Evolutionary conservation across 306 rosid genomes (phyloP).

Genomic region (Corylus heterophylla): DNA sequence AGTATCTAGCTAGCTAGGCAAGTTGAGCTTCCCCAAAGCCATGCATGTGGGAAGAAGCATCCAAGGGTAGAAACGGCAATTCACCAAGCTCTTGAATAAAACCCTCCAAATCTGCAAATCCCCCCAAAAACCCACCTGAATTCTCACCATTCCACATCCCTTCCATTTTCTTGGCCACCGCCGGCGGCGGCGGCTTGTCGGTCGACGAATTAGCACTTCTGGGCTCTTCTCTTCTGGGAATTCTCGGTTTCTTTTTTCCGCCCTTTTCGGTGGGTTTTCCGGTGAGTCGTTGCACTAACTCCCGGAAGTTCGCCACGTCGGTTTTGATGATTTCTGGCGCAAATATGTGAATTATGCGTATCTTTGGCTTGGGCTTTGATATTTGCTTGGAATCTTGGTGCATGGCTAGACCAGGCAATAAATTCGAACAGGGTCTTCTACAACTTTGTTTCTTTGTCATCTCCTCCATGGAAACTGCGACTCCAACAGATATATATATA

Average conservation of each 20-base stretch:
- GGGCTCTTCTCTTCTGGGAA: conserved; percentile 21
- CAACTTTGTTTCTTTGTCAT: conserved; percentile 34
- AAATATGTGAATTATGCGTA: conserved; percentile 85
- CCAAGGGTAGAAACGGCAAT: conserved; percentile 57
- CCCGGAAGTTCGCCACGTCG: conserved; percentile 77
- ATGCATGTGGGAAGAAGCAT: conserved; percentile 44
- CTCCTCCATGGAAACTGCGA: conserved; percentile 40
- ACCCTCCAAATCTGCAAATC: conserved; percentile 76
- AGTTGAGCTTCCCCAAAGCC: conserved; percentile 59
- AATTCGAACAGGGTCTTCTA: conserved; percentile 12
- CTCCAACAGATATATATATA: background rate
- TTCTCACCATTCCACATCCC: conserved; percentile 47
- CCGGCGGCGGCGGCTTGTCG: background rate
- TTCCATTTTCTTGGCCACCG: conserved; percentile 27
- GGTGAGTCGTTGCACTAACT: conserved; percentile 77
- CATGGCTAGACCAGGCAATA: conserved; percentile 36
- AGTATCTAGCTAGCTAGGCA: conserved; percentile 5
- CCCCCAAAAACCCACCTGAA: conserved; percentile 58
- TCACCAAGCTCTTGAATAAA: conserved; percentile 64
- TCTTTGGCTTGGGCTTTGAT: conserved; percentile 70
- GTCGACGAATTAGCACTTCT: conserved; percentile 17
- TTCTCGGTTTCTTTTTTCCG: conserved; percentile 22
- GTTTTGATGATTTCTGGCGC: conserved; percentile 90
- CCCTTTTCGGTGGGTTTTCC: conserved; percentile 60
- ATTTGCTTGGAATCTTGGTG: conserved; percentile 59